Base-by-base conservation (phyloP, 495 filamentous ascomycete genomes). In the Sporormia fimetaria region DNA sequence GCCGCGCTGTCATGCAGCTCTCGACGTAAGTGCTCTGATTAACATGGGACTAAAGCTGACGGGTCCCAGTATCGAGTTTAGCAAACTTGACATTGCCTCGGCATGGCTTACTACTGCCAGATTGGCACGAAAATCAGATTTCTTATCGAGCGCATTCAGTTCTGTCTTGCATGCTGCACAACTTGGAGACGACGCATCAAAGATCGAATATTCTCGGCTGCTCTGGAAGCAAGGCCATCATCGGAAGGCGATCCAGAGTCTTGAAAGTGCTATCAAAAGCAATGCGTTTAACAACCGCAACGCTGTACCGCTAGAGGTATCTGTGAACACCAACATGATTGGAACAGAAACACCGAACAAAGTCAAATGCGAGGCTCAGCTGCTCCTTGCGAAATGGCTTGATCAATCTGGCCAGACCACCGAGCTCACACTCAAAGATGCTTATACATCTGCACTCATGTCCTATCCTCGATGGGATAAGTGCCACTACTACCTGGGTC, bases 151-250 rank as follows among this genome's bases (percentile, higher is more conserved):
- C 44, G 85, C 90, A 6, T 94, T 90, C 67, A 86, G 92, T 62
- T 84, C 88, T 15, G 84, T 95, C 40, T 69, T 94, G 16, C 83
- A 92, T 63, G 88, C 92, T 18, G 78, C 82, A 9, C 70, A 80
- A 46, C 71, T 94, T 18, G 84, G 85, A 17, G 83, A 90, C 50
- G 70, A 76, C 34, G 81, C 84, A 7, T 83, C 90, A 25, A 84
- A 79, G 23, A 84, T 95, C 45, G 92, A 99, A 56, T 86, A 99
- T 59, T 83, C 90, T 5, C 71, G 81, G 37, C 71, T 96, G 28
- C 64, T 96, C n/a, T 96, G 90, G 84, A 86, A 82, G 52, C 85
- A 93, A 58, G 86, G 86, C 4, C 77, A 94, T 55, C 86, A 94
- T 55, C 76, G 87, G 33, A 94, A 94, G 63, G 92, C 92, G 11